These are phyloP conservation scores for Neobulgaria alba DNA, from an alignment of 2,329 filamentous ascomycete genomes.

Conservation along the genomic window DNA sequence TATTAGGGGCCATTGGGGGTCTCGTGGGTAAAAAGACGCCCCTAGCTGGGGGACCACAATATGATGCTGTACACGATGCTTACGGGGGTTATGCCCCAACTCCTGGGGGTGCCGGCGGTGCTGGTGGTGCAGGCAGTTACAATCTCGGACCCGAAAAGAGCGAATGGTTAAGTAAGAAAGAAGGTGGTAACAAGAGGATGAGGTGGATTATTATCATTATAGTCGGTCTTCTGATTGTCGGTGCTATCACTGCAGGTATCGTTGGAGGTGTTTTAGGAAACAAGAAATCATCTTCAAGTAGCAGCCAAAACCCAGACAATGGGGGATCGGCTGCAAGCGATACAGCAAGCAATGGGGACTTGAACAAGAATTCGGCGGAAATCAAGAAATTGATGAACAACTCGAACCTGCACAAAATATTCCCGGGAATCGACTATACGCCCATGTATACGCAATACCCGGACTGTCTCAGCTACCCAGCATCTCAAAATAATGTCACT, in stretches of 20 bases:
- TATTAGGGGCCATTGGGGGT: conserved; percentile 24
- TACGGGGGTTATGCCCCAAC: too few species aligned
- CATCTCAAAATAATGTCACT: conserved; percentile 91
- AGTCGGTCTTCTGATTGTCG: conserved; percentile 57
- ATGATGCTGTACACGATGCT: conserved; percentile 20
- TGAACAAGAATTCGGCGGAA: conserved; percentile 65
- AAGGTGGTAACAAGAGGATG: conserved; percentile 54
- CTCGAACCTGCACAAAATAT: conserved; percentile 76
- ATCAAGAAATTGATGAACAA: conserved; percentile 80
- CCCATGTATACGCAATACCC: conserved; percentile 87
- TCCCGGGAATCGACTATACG: conserved; percentile 92
- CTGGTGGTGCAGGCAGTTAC: conserved; percentile 17
- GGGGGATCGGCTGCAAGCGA: conserved; percentile 52
- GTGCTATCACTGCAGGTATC: conserved; percentile 64
- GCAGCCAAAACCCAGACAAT: conserved; percentile 4
- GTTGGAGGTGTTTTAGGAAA: conserved; percentile 48
- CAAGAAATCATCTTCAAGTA: conserved; percentile 20
- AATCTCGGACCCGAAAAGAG: conserved; percentile 46
- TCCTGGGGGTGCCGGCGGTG: too few species aligned
- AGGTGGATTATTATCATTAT: conserved; percentile 60
- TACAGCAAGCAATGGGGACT: conserved; percentile 54
- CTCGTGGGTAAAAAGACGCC: conserved; percentile 22
- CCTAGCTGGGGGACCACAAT: conserved; percentile 13
- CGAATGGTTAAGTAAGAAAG: conserved; percentile 53
- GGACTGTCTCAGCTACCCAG: conserved; percentile 65